Evolutionary conservation across 164 flowering plant genomes (phyloP), one percentile per base, ranked within the genome.

Genomic region (Nymphaea thermarum): DNA sequence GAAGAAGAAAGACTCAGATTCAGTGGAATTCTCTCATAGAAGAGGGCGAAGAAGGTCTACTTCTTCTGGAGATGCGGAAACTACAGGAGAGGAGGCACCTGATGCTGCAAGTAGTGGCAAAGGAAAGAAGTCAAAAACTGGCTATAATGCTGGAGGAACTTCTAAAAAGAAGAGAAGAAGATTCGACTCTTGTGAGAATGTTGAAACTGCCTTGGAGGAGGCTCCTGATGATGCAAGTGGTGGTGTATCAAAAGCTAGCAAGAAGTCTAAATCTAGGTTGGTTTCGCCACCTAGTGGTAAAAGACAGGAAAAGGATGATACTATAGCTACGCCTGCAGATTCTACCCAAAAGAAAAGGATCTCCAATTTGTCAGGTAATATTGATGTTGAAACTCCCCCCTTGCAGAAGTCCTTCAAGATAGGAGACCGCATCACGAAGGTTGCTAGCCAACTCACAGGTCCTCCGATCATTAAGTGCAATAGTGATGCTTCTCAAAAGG

Each of bases 341-440:
- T 65, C 70, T 1, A 72, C n/a, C 44, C 64, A 74, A 66, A 66
- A 72, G 66, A 62, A 60, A 65, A 68, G 25, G 64, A 16, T 42
- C 51, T 65, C 65, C 16, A 15, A 51, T 51, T 62, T 74, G 66
- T 8, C 65, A 36, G 67, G 66, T 18, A 43, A 60, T 25, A 42
- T 59, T 25, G 66, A 57, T 65, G 43, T 62, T 18, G 70, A 68
- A 51, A 51, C 57, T 51, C 57, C 57, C 14, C 12, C 64, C 3
- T 25, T 25, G 36, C 42, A 4, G 42, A 77, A 73, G 72, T 73
- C 79, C 42, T 78, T 78, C 62, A 83, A 79, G 61, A 77, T 87
- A 57, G 91, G 98, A 63, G 98, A 87, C n/a, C 82, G 91, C 75
- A 82, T 93, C 53, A 74, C 84, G 12, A 82, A 84, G 67, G 83